Conservation (phyloP, 148 eudicot genomes). For the Cornus suecica region DNA sequence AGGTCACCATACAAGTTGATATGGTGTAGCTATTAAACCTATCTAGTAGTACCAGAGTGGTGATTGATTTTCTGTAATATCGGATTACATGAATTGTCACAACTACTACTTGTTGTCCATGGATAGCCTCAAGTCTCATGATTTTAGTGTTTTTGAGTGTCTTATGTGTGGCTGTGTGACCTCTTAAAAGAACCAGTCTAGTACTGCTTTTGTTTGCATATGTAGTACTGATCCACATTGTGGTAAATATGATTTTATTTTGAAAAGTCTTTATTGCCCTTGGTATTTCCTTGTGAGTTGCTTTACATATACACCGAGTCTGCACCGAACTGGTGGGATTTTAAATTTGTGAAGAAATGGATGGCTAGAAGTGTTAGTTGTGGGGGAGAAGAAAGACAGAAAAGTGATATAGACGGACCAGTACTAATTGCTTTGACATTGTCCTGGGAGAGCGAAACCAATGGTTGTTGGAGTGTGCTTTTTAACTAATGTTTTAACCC, state of each 20-base stretch:
- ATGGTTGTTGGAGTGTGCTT: too few species aligned
- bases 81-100: neutral
- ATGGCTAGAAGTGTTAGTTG: too few species aligned
- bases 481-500: too few species aligned
- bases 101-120: neutral
- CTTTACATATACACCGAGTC: too few species aligned
- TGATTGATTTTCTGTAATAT: neutral
- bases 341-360: too few species aligned
- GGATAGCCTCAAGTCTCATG: neutral
- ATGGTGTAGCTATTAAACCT: neutral
- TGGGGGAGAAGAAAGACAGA: too few species aligned
- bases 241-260: neutral
- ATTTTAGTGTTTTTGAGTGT: neutral
- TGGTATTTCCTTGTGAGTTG: neutral
- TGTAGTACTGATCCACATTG: neutral
- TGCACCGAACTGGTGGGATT: too few species aligned
- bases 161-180: neutral
- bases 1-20: neutral
- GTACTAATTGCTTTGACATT: too few species aligned
- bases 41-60: neutral
- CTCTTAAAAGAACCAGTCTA: neutral
- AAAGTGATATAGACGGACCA: too few species aligned
- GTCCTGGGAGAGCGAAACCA: too few species aligned
- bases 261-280: neutral
- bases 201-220: neutral